Base-by-base conservation (phyloP, 352 stramenopile genomes). In the Stephanocyclus meneghinianus region DNA sequence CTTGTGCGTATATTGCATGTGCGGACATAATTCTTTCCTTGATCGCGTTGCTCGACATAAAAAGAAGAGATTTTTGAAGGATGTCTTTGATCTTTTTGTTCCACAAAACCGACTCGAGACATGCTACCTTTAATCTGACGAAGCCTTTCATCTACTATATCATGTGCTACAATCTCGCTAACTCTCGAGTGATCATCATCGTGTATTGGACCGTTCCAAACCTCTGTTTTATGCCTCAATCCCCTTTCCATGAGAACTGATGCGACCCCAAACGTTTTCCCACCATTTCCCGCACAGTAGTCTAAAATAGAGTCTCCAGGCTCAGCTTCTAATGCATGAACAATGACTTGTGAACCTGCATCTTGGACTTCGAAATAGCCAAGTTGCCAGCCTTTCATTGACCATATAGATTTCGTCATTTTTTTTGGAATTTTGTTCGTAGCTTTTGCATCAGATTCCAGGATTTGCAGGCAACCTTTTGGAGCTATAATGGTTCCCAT, bases 331-430 rank as follows among this genome's bases (percentile, higher is more conserved):
- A 76, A 78, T 2, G 81, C 65, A 42, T 71, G 32, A 13, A 78
- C 81, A 18, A 87, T 77, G 15, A 76, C 32, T 65, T 87, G 81
- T 44, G 81, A 87, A 15, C 81, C 81, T 50, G 71, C 77, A 78
- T 87, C 81, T 66, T 87, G 81, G 0, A 87, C 81, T 62, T 85
- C 76, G 55, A 88, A 88, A 35, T 63, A 75, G 2, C 80, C 84
- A 57, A 82, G 53, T 56, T 86, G 56, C 82, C 83, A 90, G 29
- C 51, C 72, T 48, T 62, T 72, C 66, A 87, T 80, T 18, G 63
- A 81, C 84, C 81, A 89, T 48, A 87, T 82, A n/a, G 81, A 87
- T 66, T 83, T 85, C 42, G 69, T 37, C 26, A 56, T 11, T 57
- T 66, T 51, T 45, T 65, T 18, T n/a, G 15, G 35, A 62, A 45